phyloP scores from a whole-genome alignment of 176 grass and related monocot genomes.

The Zea luxurians region DNA sequence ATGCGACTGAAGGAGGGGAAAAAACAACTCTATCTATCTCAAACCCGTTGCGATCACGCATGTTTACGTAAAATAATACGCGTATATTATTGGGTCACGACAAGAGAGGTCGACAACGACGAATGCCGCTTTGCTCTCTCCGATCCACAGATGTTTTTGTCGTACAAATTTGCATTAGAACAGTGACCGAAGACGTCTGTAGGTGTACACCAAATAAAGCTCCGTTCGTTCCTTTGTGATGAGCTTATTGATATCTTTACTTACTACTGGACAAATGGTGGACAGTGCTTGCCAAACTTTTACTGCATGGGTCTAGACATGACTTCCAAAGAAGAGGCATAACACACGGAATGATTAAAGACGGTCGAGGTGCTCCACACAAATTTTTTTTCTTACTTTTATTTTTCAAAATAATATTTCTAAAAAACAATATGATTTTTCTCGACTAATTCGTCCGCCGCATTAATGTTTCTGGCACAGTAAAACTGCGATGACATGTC shows the following conservation, averaged over 20 bases:
- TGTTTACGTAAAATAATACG: not conserved
- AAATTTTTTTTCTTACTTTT: too few species aligned
- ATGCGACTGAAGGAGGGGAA: not conserved
- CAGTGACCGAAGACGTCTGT: not conserved
- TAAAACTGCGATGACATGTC: too few species aligned
- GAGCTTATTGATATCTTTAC: too few species aligned
- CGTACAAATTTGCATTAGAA: not conserved
- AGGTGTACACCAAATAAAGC: not conserved
- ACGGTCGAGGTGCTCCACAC: not conserved
- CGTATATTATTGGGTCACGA: not conserved
- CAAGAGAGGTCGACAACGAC: not conserved
- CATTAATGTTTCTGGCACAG: too few species aligned
- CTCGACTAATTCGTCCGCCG: too few species aligned
- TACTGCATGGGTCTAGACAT: not conserved
- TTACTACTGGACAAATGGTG: not conserved
- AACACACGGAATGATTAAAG: slow-evolving; percentile 14
- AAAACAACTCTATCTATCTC: not conserved
- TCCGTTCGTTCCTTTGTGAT: not conserved
- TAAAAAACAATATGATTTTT: too few species aligned
- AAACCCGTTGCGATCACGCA: not conserved
- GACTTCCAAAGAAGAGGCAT: not conserved
- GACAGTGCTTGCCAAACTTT: not conserved
- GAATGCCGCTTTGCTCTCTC: not conserved
- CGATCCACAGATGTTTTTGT: not conserved
- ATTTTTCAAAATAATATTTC: too few species aligned